Evolutionary conservation across 192 early-diverging fungal genomes (phyloP), one percentile per base, ranked within the genome.

Genomic region (Backusella morwellensis): DNA sequence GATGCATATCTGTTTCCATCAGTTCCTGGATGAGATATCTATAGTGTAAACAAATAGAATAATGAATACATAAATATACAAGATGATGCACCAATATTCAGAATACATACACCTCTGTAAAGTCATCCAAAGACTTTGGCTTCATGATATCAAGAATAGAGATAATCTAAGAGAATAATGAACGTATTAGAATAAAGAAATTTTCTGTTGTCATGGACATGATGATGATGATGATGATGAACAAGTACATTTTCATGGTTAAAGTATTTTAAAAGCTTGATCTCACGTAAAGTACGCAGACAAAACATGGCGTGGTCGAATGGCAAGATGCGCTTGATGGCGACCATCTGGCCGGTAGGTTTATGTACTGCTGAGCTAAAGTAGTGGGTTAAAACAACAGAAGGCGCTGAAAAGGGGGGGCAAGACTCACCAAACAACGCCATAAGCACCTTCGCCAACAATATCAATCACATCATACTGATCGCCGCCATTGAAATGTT

Each of bases 1-100:
- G 92, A 84, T 97, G 95, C 81, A 99, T 90, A 82, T 99, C 98
- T 35, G 98, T 96, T 85, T 99, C 98, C 98, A 99, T 99, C 23
- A 99, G 83, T 77, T 97, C 98, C 86, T 98, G 96, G 36, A 98
- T 96, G 77, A 99, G 87, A 78, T 98, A 98, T 8, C 87, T 88
- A 74, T 29, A 73, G 21, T 73, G 2, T 11, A 23, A 11, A 52
- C 21, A 15, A 40, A 21, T 0, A 36, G 15, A 47, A 56, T 11
- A 52, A 66, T 42, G 44, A 14, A 12, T 44, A 40, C 3, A 40
- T 40, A 15, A 44, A 2, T 44, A 44, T 32, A 32, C 32, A 32
- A 32, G 32, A 44, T 17, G 42, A 1, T 12, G 3, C 14, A 35
- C 4, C 15, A 11, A 41, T 35, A 78, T 84, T 84, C 77, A 17